Percentiles rank a stretch among this genome's conserved stretches.
phyloP scores from a whole-genome alignment of 768 basidiomycete genomes.

The Lyophyllum semitale region DNA sequence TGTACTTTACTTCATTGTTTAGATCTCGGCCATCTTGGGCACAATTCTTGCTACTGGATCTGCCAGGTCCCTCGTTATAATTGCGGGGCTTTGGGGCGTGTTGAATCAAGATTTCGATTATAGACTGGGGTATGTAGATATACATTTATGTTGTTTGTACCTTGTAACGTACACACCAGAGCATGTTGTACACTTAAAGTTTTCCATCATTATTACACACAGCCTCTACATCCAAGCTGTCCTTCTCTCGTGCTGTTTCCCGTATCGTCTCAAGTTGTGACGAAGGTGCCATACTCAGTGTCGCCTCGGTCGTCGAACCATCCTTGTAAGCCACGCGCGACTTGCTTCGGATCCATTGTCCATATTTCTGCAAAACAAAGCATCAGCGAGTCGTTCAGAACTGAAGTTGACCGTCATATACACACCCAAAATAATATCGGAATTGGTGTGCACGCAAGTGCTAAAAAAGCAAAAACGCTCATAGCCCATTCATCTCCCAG shows the following conservation, averaged over 20 bases:
- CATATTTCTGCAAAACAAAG: conserved; percentile 44
- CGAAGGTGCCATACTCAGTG: conserved; percentile 1
- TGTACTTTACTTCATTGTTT: too few species aligned
- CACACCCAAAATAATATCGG: conserved; percentile 59
- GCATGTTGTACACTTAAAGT: neutral
- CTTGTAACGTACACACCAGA: conserved; percentile 1
- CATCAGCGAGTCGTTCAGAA: conserved; percentile 5
- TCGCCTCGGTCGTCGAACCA: conserved; percentile 4
- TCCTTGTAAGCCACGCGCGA: conserved; percentile 48
- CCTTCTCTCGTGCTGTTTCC: conserved; percentile 17
- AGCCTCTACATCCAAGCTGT: neutral
- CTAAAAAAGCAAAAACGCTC: conserved; percentile 54
- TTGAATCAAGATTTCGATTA: too few species aligned
- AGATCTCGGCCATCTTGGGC: neutral
- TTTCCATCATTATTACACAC: neutral
- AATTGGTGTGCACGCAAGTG: conserved; percentile 53
- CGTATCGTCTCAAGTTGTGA: conserved; percentile 13
- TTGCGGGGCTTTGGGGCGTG: neutral
- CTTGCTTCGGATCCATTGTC: conserved; percentile 45
- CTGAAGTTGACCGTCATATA: conserved; percentile 4
- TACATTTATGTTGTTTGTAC: neutral
- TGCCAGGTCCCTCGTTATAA: neutral
- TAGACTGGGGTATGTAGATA: neutral
- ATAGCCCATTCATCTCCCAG: conserved; percentile 59
- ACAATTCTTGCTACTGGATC: neutral